Evolutionary conservation across 2,329 filamentous ascomycete genomes (phyloP), one percentile per base, ranked within the genome.

Genomic region (Nemania sp.): DNA sequence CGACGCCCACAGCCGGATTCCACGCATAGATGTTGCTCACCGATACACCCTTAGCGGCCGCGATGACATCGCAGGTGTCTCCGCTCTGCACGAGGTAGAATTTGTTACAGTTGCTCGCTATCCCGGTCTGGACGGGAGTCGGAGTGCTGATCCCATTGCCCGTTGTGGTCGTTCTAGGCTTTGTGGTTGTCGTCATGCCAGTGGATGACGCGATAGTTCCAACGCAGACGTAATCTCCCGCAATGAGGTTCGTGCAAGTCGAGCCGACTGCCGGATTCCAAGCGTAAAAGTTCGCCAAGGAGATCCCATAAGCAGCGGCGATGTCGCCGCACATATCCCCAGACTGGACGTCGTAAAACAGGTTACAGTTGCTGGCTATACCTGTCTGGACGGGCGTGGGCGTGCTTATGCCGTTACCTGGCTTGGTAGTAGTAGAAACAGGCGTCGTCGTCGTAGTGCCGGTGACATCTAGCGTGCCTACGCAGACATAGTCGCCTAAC

Each of bases 191-290:
- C 9, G 37, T 40, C 5, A 6, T n/a, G 37, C 13, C 3, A n/a
- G 37, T 6, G 2, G 37, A n/a, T n/a, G 37, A 3, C 37, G 37
- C 17, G 15, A n/a, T 40, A 40, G 12, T 40, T n/a, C 48, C 51
- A 17, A 54, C 17, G n/a, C 51, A 54, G 42, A 40, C 52, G 42
- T 54, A 54, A 15, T 15, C 15, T n/a, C 25, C 37, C 13, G 29
- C n/a, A 7, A 17, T 17, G 25, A 49, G 53, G 10, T 9, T 37
- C 39, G 39, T 21, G 37, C 53, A 56, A 20, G 53, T 29, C 13
- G 53, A 29, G 5, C 53, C 53, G 5, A 39, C 47, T 2, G 54
- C 56, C 42, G 56, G 56, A 12, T 59, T 59, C 56, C 56, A 59
- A 3, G 56, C 17, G 11, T 53, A 53, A 32, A 59, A 54, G 34